A percentile compares a stretch with the other conserved stretches of the same genome.
Evolutionary conservation across 306 rosid species (phyloP).

Genomic region (Ceratonia siliqua): DNA sequence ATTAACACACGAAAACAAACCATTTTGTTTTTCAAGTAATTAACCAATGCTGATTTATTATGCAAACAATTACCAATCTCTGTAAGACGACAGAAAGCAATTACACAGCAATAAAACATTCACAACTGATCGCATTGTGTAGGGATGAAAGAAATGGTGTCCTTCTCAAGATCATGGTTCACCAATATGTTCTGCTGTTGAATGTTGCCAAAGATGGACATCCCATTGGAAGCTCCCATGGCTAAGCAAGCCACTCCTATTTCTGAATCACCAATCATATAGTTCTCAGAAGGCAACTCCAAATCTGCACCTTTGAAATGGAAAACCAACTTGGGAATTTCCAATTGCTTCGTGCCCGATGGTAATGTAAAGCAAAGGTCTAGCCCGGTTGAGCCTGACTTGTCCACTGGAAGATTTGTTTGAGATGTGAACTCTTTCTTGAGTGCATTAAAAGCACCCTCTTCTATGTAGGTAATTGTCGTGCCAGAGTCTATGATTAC

Average conservation of each 20-base stretch:
- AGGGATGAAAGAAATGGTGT: constrained; percentile 47
- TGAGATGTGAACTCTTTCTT: constrained; percentile 61
- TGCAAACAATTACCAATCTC: neutral
- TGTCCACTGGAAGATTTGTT: constrained; percentile 44
- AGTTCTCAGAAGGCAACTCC: constrained; percentile 72
- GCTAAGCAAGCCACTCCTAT: constrained; percentile 74
- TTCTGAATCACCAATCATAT: constrained; percentile 59
- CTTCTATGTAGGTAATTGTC: constrained; percentile 64
- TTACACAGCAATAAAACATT: neutral
- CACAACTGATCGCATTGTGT: constrained; percentile 45
- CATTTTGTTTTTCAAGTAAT: too few relatives aligned
- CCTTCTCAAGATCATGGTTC: constrained; percentile 48
- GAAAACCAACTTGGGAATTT: constrained; percentile 64
- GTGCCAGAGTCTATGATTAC: constrained; percentile 90
- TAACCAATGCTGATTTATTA: neutral
- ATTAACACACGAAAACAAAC: neutral
- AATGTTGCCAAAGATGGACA: constrained; percentile 73
- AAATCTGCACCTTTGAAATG: constrained; percentile 75
- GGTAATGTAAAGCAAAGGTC: constrained; percentile 73
- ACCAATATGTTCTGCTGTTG: constrained; percentile 66
- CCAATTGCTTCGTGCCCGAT: constrained; percentile 38
- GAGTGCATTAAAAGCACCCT: constrained; percentile 46
- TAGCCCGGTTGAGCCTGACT: constrained; percentile 53
- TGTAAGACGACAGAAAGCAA: neutral
- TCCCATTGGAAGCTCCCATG: constrained; percentile 59